These are phyloP conservation scores for Amanita pallidorosea DNA, from an alignment of 768 basidiomycete genomes.

Conservation along the genomic window DNA sequence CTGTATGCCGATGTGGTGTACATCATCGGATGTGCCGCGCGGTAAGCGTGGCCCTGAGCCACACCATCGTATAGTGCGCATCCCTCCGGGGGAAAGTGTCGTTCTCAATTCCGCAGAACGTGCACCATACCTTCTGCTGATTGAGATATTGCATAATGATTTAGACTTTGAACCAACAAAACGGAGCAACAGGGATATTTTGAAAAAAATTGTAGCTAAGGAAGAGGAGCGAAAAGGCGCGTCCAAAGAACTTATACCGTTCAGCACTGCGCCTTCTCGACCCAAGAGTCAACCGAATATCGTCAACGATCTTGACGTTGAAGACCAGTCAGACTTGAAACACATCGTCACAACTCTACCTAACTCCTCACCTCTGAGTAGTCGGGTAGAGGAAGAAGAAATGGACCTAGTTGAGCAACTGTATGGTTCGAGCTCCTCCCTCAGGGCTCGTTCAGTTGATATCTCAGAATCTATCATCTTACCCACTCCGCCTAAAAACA, in stretches of 20 bases:
- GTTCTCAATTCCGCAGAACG: slow-evolving; percentile 97
- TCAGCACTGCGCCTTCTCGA: slow-evolving; percentile 16
- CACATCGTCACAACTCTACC: slow-evolving; percentile 9
- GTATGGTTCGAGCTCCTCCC: slow-evolving; percentile 68
- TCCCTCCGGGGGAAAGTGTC: slow-evolving; percentile 95
- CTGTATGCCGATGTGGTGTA: slow-evolving; percentile 84
- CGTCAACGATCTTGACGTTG: slow-evolving; percentile 17
- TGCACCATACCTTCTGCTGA: slow-evolving; percentile 84
- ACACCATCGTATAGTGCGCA: slow-evolving; percentile 93
- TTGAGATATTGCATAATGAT: slow-evolving; percentile 85
- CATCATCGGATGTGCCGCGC: slow-evolving; percentile 50
- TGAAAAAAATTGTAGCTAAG: slow-evolving; percentile 66
- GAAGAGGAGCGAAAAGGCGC: slow-evolving; percentile 50
- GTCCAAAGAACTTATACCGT: slow-evolving; percentile 44
- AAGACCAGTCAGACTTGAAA: slow-evolving; percentile 12
- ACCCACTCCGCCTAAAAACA: slow-evolving; percentile 77
- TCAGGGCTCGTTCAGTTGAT: slow-evolving; percentile 63
- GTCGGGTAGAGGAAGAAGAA: slow-evolving; percentile 59
- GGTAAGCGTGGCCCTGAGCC: slow-evolving; percentile 22
- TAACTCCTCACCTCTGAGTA: slow-evolving; percentile 14
- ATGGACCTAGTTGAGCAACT: slow-evolving; percentile 96
- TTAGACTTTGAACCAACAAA: slow-evolving; percentile 86
- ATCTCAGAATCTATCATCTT: slow-evolving; percentile 78
- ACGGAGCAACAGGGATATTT: slow-evolving; percentile 74
- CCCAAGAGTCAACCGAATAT: slow-evolving; percentile 14